These are phyloP conservation scores for Austroboletus novae-zelandiae DNA, from an alignment of 1,284 basidiomycete species.

Conservation along the genomic window DNA sequence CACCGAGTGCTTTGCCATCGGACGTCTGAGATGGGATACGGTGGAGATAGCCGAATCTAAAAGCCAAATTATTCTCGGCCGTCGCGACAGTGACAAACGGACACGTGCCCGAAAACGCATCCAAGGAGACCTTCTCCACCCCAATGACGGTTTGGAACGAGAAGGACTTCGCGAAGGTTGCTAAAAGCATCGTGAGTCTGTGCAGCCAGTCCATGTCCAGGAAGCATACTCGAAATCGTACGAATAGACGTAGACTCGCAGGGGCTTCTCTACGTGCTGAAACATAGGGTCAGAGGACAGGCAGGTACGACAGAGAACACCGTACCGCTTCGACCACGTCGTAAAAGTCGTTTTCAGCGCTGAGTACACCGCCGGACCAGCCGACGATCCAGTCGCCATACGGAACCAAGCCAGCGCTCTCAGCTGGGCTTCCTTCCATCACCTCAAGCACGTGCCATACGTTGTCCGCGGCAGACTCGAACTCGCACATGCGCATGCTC, in stretches of 20 bases:
- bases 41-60: constrained; percentile 81
- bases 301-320: constrained; percentile 10
- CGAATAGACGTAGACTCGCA: constrained; percentile 95
- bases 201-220: not conserved
- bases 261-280: constrained; percentile 89
- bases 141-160: constrained; percentile 95
- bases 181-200: constrained; percentile 41
- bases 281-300: constrained; percentile 14
- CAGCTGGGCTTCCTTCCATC: constrained; percentile 92
- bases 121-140: constrained; percentile 92
- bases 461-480: constrained; percentile 83
- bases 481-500: constrained; percentile 89
- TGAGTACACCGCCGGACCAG: constrained; percentile 91
- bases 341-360: constrained; percentile 96
- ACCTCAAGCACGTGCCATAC: constrained; percentile 99
- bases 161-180: constrained; percentile 85
- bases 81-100: constrained; percentile 5
- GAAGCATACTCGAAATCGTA: constrained; percentile 91
- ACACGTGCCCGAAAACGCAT: constrained; percentile 85
- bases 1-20: constrained; percentile 52
- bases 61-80: not conserved
- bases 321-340: constrained; percentile 90
- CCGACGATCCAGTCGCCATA: constrained; percentile 90
- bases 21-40: constrained; percentile 75
- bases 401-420: constrained; percentile 83